Evolutionary conservation across 2,329 filamentous ascomycete genomes (phyloP), one percentile per base, ranked within the genome.

Genomic region (Claviceps sp.): DNA sequence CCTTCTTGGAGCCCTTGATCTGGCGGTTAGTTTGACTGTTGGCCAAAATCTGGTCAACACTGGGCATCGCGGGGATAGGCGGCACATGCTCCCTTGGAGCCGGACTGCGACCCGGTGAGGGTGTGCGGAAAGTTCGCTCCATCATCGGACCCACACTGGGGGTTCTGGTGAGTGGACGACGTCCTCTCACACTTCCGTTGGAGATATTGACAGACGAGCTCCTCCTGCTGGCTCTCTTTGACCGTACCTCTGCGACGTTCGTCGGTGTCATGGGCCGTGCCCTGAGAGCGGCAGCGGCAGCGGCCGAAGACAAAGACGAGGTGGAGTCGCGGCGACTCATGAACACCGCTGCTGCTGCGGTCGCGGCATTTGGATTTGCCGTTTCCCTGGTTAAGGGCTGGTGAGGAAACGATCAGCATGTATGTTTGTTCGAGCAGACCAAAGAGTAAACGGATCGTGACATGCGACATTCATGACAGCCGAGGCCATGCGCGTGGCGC

Each of bases 131-230:
- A 1, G 89, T 90, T 53, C 91, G 81, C 65, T 91, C 87, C 34
- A 81, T 84, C 90, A 97, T 95, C 48, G 89, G 95, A 22, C 82
- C 78, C 30, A 78, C 78, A 68, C 90, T 94, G 52, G 74, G 77
- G 40, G 77, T 74, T 61, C 87, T 75, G 55, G 83, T 76, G 55
- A 90, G 70, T 50, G 72, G 70, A 57, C 67, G 54, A 30, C 52
- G 52, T 58, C 58, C 69, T 66, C 54, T 59, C 41, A 70, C 67
- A 48, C 67, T 70, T 57, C 76, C 79, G 38, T 73, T 75, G 47
- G 79, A 72, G 4, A 88, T 91, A 1, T 87, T 87, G 43, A 78
- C 69, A 1, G 89, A 95, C 49, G 76, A 76, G 66, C 77, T 82
- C 55, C 89, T 81, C 60, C 88, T 81, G 54, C 81, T 67, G 63